Evolutionary conservation across 441 rosid genomes (phyloP).

Genomic region (Daphne laureola): DNA sequence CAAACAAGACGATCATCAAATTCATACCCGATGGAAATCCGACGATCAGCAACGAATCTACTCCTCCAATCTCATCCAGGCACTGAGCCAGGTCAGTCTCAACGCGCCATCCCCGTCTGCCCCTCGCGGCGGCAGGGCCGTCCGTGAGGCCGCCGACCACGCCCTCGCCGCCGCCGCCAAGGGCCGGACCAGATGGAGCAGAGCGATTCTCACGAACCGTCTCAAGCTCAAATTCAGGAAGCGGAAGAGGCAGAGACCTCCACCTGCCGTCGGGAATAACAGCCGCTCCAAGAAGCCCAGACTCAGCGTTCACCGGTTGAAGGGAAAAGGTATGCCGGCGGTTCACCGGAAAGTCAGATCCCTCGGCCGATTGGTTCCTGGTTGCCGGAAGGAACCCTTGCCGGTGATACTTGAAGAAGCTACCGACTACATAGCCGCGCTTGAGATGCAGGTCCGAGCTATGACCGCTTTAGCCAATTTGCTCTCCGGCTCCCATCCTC

Average conservation of each 20-base stretch:
- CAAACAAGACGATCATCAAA: conserved; percentile 24
- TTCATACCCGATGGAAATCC: conserved; percentile 61
- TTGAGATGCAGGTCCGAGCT: conserved; percentile 94
- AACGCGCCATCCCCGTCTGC: conserved; percentile 32
- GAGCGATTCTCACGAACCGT: conserved; percentile 69
- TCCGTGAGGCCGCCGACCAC: conserved; percentile 78
- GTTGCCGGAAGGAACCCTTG: conserved; percentile 82
- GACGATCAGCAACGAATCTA: conserved; percentile 70
- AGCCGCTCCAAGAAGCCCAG: conserved; percentile 54
- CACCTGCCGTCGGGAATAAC: conserved; percentile 18
- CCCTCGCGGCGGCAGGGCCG: conserved; percentile 48
- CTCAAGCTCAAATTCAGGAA: conserved; percentile 77
- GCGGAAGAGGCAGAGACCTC: conserved; percentile 41
- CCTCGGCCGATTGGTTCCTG: conserved; percentile 86
- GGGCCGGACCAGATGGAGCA: conserved; percentile 84
- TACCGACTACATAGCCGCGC: conserved; percentile 88
- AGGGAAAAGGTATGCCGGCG: conserved; percentile 48
- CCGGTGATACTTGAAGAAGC: conserved; percentile 90
- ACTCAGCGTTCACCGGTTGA: conserved; percentile 51
- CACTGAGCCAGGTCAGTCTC: conserved; percentile 52
- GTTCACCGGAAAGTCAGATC: conserved; percentile 70
- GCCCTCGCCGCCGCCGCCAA: conserved; percentile 76
- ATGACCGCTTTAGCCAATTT: conserved; percentile 66
- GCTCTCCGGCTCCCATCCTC: conserved; percentile 24
- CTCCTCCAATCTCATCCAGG: conserved; percentile 67